These are phyloP conservation scores for Pleurotus salmoneostramineus DNA, from an alignment of 768 basidiomycete genomes.

Conservation along the genomic window DNA sequence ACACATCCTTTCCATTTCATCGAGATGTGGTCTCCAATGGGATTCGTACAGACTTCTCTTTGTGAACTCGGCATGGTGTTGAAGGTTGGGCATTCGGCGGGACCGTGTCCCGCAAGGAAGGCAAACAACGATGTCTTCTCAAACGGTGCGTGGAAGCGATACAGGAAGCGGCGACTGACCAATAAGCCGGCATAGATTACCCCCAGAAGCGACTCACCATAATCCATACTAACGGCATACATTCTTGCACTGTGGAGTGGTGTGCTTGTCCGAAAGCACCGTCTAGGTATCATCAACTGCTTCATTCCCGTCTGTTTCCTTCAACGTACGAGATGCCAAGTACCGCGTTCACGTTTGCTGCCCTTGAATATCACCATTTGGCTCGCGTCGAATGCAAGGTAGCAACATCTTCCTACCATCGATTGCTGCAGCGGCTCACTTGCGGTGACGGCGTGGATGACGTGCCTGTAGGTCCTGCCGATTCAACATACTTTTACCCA, in stretches of 20 bases:
- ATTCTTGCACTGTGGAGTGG: slow-evolving; percentile 14
- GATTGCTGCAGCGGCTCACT: slow-evolving; percentile 3
- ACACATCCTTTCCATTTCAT: slow-evolving; percentile 3
- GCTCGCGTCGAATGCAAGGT: slow-evolving; percentile 13
- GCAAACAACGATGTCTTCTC: no score
- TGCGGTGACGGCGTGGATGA: not conserved
- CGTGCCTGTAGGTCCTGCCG: not conserved
- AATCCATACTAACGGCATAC: slow-evolving; percentile 13
- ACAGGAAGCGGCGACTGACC: no score
- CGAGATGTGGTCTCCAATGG: not conserved
- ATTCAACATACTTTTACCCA: no score
- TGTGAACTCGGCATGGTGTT: slow-evolving; percentile 15
- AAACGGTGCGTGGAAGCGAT: no score
- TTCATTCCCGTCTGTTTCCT: slow-evolving; percentile 11
- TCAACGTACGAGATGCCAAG: slow-evolving; percentile 8
- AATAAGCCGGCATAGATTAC: no score
- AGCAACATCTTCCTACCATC: slow-evolving; percentile 11
- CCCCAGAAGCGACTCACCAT: no score
- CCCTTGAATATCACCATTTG: slow-evolving; percentile 10
- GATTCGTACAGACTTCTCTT: not conserved
- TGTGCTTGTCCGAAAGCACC: slow-evolving; percentile 13
- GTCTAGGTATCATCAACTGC: slow-evolving; percentile 14
- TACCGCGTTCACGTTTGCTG: slow-evolving; percentile 10
- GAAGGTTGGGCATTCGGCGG: slow-evolving; percentile 10
- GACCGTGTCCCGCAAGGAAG: not conserved